Evolutionary conservation across 176 grass and related monocot genomes (phyloP).

Genomic region (Melocanna baccifera): DNA sequence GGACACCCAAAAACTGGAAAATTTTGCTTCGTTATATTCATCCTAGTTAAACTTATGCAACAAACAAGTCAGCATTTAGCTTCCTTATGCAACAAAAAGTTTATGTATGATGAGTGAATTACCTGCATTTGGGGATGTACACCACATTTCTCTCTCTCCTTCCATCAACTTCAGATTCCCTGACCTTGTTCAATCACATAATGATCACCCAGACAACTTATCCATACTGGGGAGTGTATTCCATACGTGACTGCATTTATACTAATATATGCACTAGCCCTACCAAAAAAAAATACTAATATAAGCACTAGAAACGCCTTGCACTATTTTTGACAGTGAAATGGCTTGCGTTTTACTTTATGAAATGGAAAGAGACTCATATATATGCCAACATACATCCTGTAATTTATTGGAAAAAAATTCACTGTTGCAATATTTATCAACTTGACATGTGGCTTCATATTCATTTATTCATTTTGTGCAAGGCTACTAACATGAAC

Average conservation of each 20-base stretch:
- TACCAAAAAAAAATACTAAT: no score
- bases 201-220: slow-evolving; percentile 40
- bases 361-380: not conserved
- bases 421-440: not conserved
- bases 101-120: slow-evolving; percentile 19
- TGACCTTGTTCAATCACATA: slow-evolving; percentile 66
- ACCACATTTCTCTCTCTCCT: slow-evolving; percentile 92
- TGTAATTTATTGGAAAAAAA: not conserved
- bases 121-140: slow-evolving; percentile 97
- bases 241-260: slow-evolving; percentile 26
- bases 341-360: not conserved
- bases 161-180: slow-evolving; percentile 79
- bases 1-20: not conserved
- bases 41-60: not conserved
- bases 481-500: not conserved
- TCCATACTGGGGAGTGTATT: slow-evolving; percentile 14
- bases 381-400: not conserved
- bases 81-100: not conserved
- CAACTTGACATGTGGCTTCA: not conserved
- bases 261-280: slow-evolving; percentile 10
- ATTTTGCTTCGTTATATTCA: slow-evolving; percentile 11
- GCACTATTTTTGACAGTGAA: not conserved
- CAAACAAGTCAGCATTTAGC: not conserved
- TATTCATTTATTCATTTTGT: not conserved
- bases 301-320: not conserved